Conservation (phyloP, 345 rosid genomes). For the Bruguiera gymnorhiza region DNA sequence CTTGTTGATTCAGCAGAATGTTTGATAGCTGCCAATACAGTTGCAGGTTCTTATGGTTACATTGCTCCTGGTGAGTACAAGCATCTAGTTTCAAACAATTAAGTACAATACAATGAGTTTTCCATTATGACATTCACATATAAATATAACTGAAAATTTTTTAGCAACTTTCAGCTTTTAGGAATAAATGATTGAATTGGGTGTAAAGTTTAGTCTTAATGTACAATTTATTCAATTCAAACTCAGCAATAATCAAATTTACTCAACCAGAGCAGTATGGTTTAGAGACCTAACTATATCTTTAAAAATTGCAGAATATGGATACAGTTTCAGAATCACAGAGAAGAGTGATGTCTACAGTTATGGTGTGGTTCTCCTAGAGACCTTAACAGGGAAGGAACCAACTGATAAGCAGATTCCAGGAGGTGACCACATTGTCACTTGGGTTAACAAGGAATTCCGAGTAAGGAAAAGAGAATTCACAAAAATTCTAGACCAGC, state of each 20-base stretch:
- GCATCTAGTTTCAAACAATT: background rate
- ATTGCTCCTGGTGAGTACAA: conserved; percentile 66
- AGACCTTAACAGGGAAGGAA: conserved; percentile 55
- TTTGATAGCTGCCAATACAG: conserved; percentile 40
- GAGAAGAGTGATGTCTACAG: conserved; percentile 74
- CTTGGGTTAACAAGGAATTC: conserved; percentile 54
- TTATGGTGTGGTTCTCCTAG: conserved; percentile 65
- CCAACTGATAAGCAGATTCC: conserved; percentile 51
- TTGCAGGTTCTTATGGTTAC: conserved; percentile 79
- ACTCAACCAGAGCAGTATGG: background rate
- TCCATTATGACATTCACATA: no score
- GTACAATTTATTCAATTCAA: no score
- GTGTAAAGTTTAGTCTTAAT: no score
- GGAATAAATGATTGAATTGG: background rate
- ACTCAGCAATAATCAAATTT: no score
- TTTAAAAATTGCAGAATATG: conserved; percentile 48
- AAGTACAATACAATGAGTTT: no score
- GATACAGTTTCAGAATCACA: conserved; percentile 65
- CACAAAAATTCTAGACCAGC: conserved; percentile 52
- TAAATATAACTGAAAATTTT: background rate
- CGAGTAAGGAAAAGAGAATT: conserved; percentile 44
- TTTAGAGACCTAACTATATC: background rate
- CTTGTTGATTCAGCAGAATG: conserved; percentile 46
- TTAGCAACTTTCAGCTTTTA: background rate
- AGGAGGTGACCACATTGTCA: conserved; percentile 53